Evolutionary conservation across 2,329 filamentous ascomycete species (phyloP), one percentile per base, ranked within the genome.

Genomic region (Botrytis porri): DNA sequence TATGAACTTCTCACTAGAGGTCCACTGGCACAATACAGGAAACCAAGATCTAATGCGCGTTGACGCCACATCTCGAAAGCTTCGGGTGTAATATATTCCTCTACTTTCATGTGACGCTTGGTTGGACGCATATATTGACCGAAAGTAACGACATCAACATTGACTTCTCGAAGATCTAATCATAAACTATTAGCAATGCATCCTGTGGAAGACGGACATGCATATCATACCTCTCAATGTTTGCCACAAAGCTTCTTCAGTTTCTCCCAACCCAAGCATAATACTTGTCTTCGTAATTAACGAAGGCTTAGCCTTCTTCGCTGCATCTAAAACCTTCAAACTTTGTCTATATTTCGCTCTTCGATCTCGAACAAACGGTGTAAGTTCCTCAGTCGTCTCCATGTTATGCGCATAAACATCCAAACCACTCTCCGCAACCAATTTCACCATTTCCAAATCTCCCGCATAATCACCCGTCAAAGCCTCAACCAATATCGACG

Each of bases 101-200:
- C 92, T 45, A 99, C 96, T 82, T 97, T 92, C 89, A 99, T 95
- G 82, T 99, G 96, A 62, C 95, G 89, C 86, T 98, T 99, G 7
- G 96, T 99, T 2, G 96, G 96, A 18, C 95, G 93, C 96, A 99
- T 99, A 85, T 99, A 99, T 85, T 99, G 96, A n/a, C 96, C 96
- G 78, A 99, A 99, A 0, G 96, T 99, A 73, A 99, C 94, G 20
- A 99, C 94, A 78, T 99, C 96, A 63, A 98, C 95, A 74, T 93
- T 86, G 73, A 90, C 88, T 76, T 90, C 90, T 73, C 96, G 89
- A 20, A 99, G 87, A 81, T 97, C 93, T 89, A 22, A 10, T 71
- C 25, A 18, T 9, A n/a, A 35, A 39, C 0, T 70, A n/a, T 78
- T 75, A 79, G 74, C 61, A 35, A 69, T 63, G 35, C 4, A 3